Percentiles rank a stretch among this genome's conserved stretches.
These are phyloP conservation scores for Suhomyces yuchorum DNA, from an alignment of 1,139 yeast species.

Conservation along the genomic window DNA sequence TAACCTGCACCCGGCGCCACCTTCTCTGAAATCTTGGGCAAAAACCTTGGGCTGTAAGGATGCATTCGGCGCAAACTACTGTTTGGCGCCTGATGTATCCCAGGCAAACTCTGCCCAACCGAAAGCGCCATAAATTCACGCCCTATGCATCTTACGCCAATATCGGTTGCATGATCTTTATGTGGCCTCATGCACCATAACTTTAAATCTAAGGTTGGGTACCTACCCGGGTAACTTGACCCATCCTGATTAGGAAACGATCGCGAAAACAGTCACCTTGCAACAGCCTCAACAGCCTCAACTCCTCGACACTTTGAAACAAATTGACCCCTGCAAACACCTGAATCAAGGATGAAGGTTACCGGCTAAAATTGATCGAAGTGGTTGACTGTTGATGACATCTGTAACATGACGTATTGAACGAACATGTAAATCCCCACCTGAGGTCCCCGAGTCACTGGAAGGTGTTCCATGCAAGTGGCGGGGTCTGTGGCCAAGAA, in stretches of 20 bases:
- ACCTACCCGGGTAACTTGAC: not conserved
- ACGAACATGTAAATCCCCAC: not conserved
- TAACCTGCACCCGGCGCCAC: not conserved
- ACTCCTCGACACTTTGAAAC: no score
- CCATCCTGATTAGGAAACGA: not conserved
- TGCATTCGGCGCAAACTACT: not conserved
- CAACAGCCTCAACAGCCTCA: not conserved
- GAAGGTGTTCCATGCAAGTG: not conserved
- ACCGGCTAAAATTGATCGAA: no score
- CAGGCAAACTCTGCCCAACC: not conserved
- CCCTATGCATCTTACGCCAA: not conserved
- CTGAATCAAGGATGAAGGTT: no score
- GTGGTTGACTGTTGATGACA: not conserved
- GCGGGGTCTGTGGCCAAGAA: constrained; percentile 1
- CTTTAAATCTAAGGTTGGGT: not conserved
- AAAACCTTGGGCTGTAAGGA: not conserved
- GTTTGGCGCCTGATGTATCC: not conserved
- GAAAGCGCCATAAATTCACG: not conserved
- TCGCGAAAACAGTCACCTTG: not conserved
- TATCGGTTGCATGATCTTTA: constrained; percentile 1
- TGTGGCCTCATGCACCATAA: not conserved
- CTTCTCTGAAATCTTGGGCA: not conserved
- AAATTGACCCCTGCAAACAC: no score
- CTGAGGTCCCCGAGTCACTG: not conserved
- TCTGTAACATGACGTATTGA: not conserved